A percentile compares a stretch with the other conserved stretches of the same genome.
Evolutionary conservation across 2,329 filamentous ascomycete genomes (phyloP).

Genomic region (Diaporthe citri): DNA sequence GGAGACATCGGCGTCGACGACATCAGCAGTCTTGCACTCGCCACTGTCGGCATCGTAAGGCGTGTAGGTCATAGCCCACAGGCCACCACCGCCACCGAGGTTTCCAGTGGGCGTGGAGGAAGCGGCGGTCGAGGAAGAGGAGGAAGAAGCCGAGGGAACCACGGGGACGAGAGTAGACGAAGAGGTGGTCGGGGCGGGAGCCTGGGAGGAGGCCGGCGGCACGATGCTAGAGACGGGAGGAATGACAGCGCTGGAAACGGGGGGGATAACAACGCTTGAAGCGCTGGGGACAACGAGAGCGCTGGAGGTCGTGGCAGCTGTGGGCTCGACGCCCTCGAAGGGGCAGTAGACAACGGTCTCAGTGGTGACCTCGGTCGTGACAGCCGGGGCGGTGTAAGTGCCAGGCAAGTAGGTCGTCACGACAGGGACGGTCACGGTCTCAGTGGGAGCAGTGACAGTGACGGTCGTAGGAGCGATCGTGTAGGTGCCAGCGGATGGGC

Average conservation of each 20-base stretch:
- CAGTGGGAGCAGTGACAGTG: conserved; percentile 63
- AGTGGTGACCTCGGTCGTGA: conserved; percentile 77
- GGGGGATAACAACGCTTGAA: conserved; percentile 45
- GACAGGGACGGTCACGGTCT: conserved; percentile 73
- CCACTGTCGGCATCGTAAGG: conserved; percentile 72
- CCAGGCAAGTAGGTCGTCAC: conserved; percentile 75
- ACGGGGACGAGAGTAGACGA: conserved; percentile 43
- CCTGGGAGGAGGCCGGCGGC: conserved; percentile 81
- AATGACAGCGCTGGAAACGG: conserved; percentile 49
- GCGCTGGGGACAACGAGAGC: conserved; percentile 41
- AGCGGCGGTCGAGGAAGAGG: conserved; percentile 43
- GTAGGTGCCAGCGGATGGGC: conserved; percentile 81
- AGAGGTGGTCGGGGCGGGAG: conserved; percentile 42
- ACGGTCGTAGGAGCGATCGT: conserved; percentile 79
- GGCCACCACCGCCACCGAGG: conserved; percentile 60
- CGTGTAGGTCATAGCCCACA: conserved; percentile 85
- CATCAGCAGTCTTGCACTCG: conserved; percentile 73
- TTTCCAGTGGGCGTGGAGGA: conserved; percentile 43
- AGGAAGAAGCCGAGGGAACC: conserved; percentile 46
- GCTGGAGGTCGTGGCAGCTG: conserved; percentile 49
- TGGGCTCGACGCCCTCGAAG: conserved; percentile 62
- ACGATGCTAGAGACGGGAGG: conserved; percentile 69
- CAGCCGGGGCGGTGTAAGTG: conserved; percentile 78
- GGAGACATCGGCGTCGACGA: conserved; percentile 72
- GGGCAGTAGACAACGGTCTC: conserved; percentile 79